Evolutionary conservation across 1,139 yeast species (phyloP).

Genomic region (Taphrina communis): DNA sequence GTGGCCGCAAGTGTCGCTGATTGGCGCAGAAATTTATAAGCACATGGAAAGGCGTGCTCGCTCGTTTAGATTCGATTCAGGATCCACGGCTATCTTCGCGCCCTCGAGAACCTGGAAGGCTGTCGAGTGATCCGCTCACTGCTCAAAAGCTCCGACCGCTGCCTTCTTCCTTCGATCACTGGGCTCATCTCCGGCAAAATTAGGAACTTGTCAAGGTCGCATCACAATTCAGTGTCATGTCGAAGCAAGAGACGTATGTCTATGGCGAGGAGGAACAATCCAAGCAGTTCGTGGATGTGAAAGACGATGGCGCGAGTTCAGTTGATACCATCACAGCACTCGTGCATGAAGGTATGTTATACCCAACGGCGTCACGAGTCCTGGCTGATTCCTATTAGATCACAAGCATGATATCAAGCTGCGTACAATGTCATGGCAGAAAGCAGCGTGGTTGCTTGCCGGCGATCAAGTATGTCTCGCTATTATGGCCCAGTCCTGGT

Average conservation of each 20-base stretch:
- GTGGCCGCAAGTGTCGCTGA: background rate
- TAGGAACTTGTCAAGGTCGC: no score
- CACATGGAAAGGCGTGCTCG: constrained; percentile 7
- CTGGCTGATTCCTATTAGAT: background rate
- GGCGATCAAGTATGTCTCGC: constrained; percentile 68
- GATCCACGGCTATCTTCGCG: no score
- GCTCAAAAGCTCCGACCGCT: no score
- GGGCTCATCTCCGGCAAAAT: no score
- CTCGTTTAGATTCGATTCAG: background rate
- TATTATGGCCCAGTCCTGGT: constrained; percentile 69
- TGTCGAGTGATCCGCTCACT: no score
- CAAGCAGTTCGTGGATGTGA: background rate
- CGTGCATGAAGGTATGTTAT: constrained; percentile 12
- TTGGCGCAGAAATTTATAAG: background rate
- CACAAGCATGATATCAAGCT: constrained; percentile 23
- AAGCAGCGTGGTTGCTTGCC: constrained; percentile 63
- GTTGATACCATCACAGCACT: constrained; percentile 16
- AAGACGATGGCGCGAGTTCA: constrained; percentile 6
- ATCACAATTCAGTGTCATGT: background rate
- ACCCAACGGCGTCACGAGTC: no score
- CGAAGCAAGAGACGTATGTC: background rate
- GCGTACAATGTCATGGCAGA: constrained; percentile 56
- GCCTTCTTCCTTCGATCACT: no score
- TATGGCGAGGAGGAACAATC: constrained; percentile 1
- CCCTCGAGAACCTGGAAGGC: no score